These are phyloP conservation scores for Aspergillus bridgeri DNA, from an alignment of 495 filamentous ascomycete genomes.

Conservation along the genomic window DNA sequence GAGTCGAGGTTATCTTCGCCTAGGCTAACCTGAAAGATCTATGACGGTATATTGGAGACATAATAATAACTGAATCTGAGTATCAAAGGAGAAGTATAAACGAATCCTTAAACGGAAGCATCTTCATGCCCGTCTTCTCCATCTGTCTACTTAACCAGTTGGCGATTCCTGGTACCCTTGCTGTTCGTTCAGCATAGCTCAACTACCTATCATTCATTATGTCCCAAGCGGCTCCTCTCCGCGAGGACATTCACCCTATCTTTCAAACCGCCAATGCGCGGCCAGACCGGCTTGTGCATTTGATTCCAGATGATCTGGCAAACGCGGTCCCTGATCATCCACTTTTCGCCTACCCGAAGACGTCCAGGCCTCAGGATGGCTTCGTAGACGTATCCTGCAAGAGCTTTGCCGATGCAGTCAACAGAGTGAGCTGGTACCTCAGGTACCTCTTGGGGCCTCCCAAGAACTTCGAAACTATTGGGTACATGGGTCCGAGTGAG, in stretches of 20 bases:
- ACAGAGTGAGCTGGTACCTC: slow-evolving; percentile 1
- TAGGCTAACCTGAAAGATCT: not conserved
- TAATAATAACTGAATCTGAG: not conserved
- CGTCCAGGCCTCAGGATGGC: not conserved
- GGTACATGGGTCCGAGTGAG: slow-evolving; percentile 1
- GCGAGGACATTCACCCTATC: slow-evolving; percentile 1
- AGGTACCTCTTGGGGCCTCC: slow-evolving; percentile 3
- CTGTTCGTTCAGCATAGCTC: not conserved
- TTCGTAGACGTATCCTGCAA: slow-evolving; percentile 1
- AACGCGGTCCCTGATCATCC: not conserved
- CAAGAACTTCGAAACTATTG: slow-evolving; percentile 2
- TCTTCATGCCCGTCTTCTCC: not conserved
- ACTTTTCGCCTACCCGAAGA: slow-evolving; percentile 1
- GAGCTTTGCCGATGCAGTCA: not conserved
- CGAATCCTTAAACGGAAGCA: not conserved
- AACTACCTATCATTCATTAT: not conserved
- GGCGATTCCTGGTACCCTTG: not conserved
- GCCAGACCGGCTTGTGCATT: not conserved
- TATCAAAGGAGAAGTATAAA: not conserved
- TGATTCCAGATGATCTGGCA: slow-evolving; percentile 4
- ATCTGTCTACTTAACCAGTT: not conserved
- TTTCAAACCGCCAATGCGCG: not conserved
- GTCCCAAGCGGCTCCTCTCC: slow-evolving; percentile 1
- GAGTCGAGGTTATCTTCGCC: not conserved
- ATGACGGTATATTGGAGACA: not conserved